A percentile compares a stretch with the other conserved stretches of the same genome.
Conservation (phyloP, 257 asterid genomes). For the Przewalskia tangutica region DNA sequence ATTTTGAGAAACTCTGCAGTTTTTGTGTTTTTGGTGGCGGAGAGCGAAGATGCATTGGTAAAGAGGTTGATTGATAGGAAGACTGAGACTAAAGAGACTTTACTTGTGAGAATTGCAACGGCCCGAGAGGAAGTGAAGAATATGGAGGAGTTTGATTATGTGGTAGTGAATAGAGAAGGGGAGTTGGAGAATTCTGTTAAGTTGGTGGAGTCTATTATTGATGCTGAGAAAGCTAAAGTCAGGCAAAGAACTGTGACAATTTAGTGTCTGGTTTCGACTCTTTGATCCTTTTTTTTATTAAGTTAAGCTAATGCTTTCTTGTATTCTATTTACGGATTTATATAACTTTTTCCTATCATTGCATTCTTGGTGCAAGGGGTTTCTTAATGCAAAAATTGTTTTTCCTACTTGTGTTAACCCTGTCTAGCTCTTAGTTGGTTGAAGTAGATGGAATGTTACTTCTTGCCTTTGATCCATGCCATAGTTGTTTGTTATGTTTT, state of each 20-base stretch:
- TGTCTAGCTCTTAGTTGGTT: not conserved
- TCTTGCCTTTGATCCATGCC: not conserved
- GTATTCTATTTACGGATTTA: not conserved
- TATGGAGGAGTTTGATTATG: slow-evolving; percentile 76
- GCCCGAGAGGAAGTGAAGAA: slow-evolving; percentile 85
- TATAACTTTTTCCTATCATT: not conserved
- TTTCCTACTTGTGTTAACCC: not conserved
- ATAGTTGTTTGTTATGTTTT: not conserved
- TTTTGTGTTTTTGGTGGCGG: slow-evolving; percentile 77
- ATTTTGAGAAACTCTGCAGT: slow-evolving; percentile 55
- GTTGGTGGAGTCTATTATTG: slow-evolving; percentile 69
- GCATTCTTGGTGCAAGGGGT: not conserved
- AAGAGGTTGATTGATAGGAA: slow-evolving; percentile 79
- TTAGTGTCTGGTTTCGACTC: slow-evolving; percentile 10
- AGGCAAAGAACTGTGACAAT: slow-evolving; percentile 44
- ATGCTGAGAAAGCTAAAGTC: slow-evolving; percentile 94
- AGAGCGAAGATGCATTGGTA: slow-evolving; percentile 91
- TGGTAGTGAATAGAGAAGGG: slow-evolving; percentile 83
- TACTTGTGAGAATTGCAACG: slow-evolving; percentile 72
- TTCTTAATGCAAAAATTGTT: not conserved
- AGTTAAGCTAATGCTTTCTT: not conserved
- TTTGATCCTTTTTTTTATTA: not conserved
- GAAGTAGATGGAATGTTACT: not conserved
- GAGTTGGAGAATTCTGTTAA: slow-evolving; percentile 67
- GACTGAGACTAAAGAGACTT: slow-evolving; percentile 63